Evolutionary conservation across 1,284 basidiomycete species (phyloP).

Genomic region (Malassezia psittaci): DNA sequence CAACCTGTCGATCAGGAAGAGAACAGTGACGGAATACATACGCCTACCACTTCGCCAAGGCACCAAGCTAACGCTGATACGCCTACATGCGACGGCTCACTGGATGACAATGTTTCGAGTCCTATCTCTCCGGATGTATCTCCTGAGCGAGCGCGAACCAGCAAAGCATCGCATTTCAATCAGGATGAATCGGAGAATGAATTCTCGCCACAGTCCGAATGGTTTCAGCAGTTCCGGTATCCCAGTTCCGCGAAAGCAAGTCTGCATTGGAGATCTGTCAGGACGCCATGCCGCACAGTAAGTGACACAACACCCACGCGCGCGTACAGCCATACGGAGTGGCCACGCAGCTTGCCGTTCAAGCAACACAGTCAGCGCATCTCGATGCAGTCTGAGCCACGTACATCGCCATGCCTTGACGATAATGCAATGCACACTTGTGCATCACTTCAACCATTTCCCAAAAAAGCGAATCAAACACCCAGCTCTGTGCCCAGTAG

Average conservation of each 20-base stretch:
- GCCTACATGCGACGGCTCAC: too few species aligned
- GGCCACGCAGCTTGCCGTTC: constrained; percentile 6
- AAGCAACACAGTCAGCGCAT: not conserved
- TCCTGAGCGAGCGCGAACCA: not conserved
- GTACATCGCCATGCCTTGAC: too few species aligned
- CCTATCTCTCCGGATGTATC: constrained; percentile 12
- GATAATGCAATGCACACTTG: too few species aligned
- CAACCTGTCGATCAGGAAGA: constrained; percentile 1
- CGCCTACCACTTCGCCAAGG: constrained; percentile 3
- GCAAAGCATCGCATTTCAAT: too few species aligned
- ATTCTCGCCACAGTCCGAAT: constrained; percentile 1
- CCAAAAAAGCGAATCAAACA: too few species aligned
- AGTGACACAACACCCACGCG: not conserved
- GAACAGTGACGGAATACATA: constrained; percentile 4
- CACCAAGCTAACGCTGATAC: too few species aligned
- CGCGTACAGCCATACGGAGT: not conserved
- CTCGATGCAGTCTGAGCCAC: not conserved
- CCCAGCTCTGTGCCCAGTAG: too few species aligned
- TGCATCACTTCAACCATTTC: too few species aligned
- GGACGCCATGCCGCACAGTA: not conserved
- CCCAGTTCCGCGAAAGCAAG: too few species aligned
- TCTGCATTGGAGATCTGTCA: too few species aligned
- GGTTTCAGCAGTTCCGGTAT: constrained; percentile 1
- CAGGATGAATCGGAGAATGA: constrained; percentile 1
- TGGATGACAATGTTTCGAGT: constrained; percentile 3